These are phyloP conservation scores for Pterocarpus macrocarpus DNA, from an alignment of 306 rosid genomes.

Conservation along the genomic window DNA sequence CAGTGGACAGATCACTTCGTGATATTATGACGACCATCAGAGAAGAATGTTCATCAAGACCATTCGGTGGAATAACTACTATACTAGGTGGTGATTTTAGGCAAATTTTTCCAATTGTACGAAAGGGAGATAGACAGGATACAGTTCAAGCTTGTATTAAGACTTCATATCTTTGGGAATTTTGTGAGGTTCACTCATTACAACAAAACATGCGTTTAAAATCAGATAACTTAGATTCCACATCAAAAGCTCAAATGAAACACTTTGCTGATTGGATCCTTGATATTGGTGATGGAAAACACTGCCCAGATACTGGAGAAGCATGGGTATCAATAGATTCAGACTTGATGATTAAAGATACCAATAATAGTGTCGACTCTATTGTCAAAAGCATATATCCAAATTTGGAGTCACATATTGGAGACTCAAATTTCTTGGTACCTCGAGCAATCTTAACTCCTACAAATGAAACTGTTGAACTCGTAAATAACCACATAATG, in stretches of 20 bases:
- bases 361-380: background rate
- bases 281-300: background rate
- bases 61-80: slow-evolving; percentile 2
- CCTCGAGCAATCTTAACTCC: background rate
- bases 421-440: background rate
- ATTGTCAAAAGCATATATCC: background rate
- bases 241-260: background rate
- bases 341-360: background rate
- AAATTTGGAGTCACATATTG: background rate
- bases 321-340: background rate
- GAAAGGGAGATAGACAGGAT: background rate
- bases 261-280: background rate
- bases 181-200: background rate
- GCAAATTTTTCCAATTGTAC: background rate
- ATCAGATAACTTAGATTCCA: background rate
- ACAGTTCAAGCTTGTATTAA: background rate
- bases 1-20: background rate
- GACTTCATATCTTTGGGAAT: background rate
- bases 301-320: background rate
- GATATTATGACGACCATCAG: background rate
- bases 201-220: background rate
- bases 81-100: background rate
- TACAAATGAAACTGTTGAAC: background rate
- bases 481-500: background rate
- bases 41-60: background rate